Conservation (phyloP, 495 filamentous ascomycete genomes). For the Aspergillus cavernicola region DNA sequence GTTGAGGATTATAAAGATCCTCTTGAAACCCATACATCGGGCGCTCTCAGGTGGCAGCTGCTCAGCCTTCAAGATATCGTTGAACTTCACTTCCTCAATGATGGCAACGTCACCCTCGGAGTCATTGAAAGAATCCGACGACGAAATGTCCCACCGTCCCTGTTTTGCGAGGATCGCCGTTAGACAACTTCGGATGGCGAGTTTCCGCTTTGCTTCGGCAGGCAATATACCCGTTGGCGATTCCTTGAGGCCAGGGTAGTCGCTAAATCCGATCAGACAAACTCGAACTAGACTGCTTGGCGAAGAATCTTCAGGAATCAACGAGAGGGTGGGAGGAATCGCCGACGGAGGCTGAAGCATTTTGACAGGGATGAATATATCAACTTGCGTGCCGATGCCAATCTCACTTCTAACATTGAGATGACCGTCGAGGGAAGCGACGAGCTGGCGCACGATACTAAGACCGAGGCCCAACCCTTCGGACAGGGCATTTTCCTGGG, state of each 20-base stretch:
- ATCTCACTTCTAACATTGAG: constrained; percentile 56
- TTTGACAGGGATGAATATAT: constrained; percentile 48
- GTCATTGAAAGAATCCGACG: constrained; percentile 8
- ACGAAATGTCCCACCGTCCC: constrained; percentile 7
- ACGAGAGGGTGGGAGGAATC: background rate
- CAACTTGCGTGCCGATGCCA: constrained; percentile 57
- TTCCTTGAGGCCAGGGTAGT: constrained; percentile 19
- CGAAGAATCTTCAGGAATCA: background rate
- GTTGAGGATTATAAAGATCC: constrained; percentile 17
- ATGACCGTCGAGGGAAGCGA: constrained; percentile 54
- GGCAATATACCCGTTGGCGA: constrained; percentile 20
- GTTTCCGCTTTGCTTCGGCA: constrained; percentile 20
- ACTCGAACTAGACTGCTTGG: background rate
- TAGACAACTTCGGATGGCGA: constrained; percentile 20
- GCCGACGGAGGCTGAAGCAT: constrained; percentile 4
- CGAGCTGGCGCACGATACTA: constrained; percentile 63
- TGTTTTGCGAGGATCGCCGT: constrained; percentile 7
- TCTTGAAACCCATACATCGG: constrained; percentile 1
- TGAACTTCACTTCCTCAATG: constrained; percentile 15
- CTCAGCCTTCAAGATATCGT: background rate
- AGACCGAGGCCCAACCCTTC: constrained; percentile 68
- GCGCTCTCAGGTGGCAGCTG: background rate
- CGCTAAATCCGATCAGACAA: constrained; percentile 20
- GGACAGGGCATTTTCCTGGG: constrained; percentile 63
- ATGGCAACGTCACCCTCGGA: constrained; percentile 15